Evolutionary conservation across 495 filamentous ascomycete genomes (phyloP).

Genomic region (Letharia columbiana): DNA sequence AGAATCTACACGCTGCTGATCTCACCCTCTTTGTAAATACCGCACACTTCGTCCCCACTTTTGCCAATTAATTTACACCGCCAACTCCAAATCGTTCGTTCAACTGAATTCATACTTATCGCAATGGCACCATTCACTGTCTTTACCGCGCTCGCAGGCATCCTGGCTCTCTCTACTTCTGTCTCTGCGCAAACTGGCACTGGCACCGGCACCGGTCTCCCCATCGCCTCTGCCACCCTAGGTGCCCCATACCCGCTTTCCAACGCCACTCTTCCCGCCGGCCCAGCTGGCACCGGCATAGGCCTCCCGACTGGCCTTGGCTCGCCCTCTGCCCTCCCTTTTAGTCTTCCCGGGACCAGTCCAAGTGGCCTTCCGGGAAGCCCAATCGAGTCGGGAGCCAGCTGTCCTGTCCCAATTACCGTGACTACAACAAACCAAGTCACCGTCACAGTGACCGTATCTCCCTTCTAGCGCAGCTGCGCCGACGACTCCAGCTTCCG

Average conservation of each 20-base stretch:
- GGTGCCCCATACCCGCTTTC: constrained; percentile 15
- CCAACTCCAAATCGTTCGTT: not conserved
- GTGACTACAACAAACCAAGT: not conserved
- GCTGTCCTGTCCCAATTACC: constrained; percentile 7
- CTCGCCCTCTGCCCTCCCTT: too few relatives aligned
- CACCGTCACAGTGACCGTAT: constrained; percentile 17
- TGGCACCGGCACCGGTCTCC: constrained; percentile 4
- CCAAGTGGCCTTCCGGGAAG: not conserved
- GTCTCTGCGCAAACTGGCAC: constrained; percentile 2
- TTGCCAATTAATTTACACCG: not conserved
- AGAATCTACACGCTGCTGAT: not conserved
- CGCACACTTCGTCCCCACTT: not conserved
- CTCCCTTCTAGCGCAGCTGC: not conserved
- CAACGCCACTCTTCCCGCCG: constrained; percentile 8
- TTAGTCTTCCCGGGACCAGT: not conserved
- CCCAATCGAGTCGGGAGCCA: not conserved
- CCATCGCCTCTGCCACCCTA: not conserved
- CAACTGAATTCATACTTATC: not conserved
- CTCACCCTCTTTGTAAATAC: constrained; percentile 1
- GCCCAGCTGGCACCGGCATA: constrained; percentile 12
- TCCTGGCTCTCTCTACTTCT: constrained; percentile 13
- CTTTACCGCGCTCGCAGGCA: constrained; percentile 9
- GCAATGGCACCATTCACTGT: constrained; percentile 11
- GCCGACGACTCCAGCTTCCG: not conserved
- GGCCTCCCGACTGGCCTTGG: not conserved